Conservation (phyloP, 2,329 filamentous ascomycete species). For the Nemania serpens region DNA sequence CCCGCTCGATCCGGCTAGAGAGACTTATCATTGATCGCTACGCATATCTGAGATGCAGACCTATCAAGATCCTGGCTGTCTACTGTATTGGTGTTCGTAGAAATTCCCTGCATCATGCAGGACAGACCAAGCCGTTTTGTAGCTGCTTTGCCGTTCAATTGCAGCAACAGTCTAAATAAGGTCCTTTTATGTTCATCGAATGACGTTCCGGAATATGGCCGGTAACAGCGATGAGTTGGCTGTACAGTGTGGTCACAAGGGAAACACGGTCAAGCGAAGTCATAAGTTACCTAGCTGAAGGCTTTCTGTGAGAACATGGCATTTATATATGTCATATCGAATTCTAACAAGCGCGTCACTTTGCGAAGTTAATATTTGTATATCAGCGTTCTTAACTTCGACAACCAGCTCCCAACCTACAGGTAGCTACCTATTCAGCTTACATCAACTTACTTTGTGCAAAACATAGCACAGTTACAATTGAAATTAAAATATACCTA, state of each 20-base stretch:
- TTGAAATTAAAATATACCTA: background rate
- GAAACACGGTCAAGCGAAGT: background rate
- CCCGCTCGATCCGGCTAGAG: background rate
- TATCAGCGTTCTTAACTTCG: too few relatives aligned
- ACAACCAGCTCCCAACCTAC: too few relatives aligned
- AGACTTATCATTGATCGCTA: background rate
- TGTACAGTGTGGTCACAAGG: conserved; percentile 22
- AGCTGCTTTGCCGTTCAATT: background rate
- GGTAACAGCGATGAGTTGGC: too few relatives aligned
- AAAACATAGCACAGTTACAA: too few relatives aligned
- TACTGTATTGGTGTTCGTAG: background rate
- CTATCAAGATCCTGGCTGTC: conserved; percentile 1
- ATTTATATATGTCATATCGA: too few relatives aligned
- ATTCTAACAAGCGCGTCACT: too few relatives aligned
- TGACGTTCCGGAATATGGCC: too few relatives aligned
- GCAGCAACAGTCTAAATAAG: background rate
- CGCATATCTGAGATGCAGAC: background rate
- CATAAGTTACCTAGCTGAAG: background rate
- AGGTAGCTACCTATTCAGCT: too few relatives aligned
- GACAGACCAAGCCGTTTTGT: conserved; percentile 8
- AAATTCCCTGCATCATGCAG: conserved; percentile 14
- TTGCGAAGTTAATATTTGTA: too few relatives aligned
- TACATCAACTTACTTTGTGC: too few relatives aligned
- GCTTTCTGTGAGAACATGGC: too few relatives aligned
- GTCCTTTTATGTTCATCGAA: too few relatives aligned